Evolutionary conservation across 352 stramenopile species (phyloP), one percentile per base, ranked within the genome.

Genomic region (Globisporangium sylvaticum): DNA sequence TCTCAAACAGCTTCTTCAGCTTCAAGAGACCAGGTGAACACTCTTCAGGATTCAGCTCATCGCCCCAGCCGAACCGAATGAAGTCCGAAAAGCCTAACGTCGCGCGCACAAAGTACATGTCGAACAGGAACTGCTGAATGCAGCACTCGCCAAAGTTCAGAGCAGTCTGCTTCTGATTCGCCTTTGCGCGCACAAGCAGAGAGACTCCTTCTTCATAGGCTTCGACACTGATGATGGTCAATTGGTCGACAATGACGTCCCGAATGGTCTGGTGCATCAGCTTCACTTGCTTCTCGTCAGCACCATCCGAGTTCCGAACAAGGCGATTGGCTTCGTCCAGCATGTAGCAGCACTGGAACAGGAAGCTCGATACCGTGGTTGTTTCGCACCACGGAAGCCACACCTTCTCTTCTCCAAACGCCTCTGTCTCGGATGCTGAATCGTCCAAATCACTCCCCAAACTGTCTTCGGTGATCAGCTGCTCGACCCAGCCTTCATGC

Each of bases 81-180:
- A 96, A 96, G 62, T 93, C 87, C 8, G 83, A 92, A 64, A 92
- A 92, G 10, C 88, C 88, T 25, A 95, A 74, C 15, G 85, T 91
- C 15, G 88, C 84, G 7, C 88, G 88, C 37, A 96, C 83, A 70
- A 95, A 96, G 67, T 96, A 95, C 81, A 96, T 88, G 63, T 96
- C 88, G 59, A 96, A 96, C 8, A 96, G 74, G 63, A 93, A 93
- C 72, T 96, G 88, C 62, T 90, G 77, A 60, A 91, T 83, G 63
- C 84, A 94, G 58, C 76, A 92, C 69, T 96, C 84, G 31, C 88
- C 88, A 67, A 96, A 95, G 55, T 94, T 92, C 31, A 94, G 69
- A 31, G 85, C 70, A 6, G 72, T 78, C 29, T 79, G 74, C 34
- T 71, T 78, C 66, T 88, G 76, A 14, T 61, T 71, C 4, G 66